Evolutionary conservation across 139 green algal species (phyloP), one percentile per base, ranked within the genome.

Genomic region (Chlorella ohadii): DNA sequence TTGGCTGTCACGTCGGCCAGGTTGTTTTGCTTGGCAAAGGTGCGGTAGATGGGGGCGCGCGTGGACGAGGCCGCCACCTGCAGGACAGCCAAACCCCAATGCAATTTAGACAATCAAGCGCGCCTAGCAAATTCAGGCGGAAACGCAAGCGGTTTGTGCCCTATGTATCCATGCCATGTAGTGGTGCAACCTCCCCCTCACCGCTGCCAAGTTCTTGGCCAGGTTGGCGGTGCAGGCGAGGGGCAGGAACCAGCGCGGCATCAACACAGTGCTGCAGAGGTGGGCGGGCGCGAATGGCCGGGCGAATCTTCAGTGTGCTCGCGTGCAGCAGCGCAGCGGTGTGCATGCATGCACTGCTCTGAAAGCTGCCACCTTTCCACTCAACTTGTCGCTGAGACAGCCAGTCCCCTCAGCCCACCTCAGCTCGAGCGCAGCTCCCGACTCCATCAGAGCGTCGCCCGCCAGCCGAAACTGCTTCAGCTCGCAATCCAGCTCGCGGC

Each of bases 391-490:
- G n/a, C n/a, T n/a, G n/a, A n/a, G n/a, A n/a, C n/a, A n/a, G n/a
- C n/a, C n/a, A n/a, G n/a, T n/a, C n/a, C n/a, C n/a, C n/a, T 51
- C 44, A 51, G 44, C 36, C 19, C 59, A 72, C 76, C 76, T 72
- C 61, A 98, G 92, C 91, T 98, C 95, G 68, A 98, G 72, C 0
- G 90, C 88, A 3, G 94, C 94, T 34, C 93, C 93, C 36, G 82
- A 55, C 84, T 93, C 90, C 90, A 93, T 93, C 36, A 95, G 80
- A 51, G 91, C 28, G 72, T 89, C 83, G 57, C 93, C 91, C n/a
- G 78, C 78, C 72, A 98, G 91, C 17, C 94, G 84, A 83, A 98
- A 96, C 91, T 98, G 94, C 88, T 98, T 98, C 23, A 98, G 87
- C 84, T 98, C 95, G 61, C 93, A 95, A 83, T 98, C 95, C 65